Percentiles rank a stretch among this genome's conserved stretches.
Evolutionary conservation across 805 yeast genomes (phyloP).

Genomic region (Hanseniaspora nectarophila): DNA sequence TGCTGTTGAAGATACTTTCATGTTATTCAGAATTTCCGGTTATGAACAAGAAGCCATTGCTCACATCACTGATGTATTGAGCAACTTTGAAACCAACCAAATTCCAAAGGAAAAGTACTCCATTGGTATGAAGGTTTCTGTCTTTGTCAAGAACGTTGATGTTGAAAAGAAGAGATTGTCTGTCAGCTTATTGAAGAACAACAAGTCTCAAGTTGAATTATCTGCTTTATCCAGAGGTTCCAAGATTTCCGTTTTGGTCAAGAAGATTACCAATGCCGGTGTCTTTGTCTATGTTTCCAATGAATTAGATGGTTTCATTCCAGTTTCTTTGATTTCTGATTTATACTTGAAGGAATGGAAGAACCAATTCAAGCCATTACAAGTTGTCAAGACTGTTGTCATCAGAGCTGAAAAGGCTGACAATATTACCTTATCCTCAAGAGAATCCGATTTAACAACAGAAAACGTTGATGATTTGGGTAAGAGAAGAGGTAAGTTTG

Average conservation of each 20-base stretch:
- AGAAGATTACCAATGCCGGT: constrained; percentile 62
- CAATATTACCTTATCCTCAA: constrained; percentile 63
- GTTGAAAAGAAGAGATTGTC: constrained; percentile 35
- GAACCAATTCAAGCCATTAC: constrained; percentile 55
- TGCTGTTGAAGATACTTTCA: constrained; percentile 46
- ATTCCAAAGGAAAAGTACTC: constrained; percentile 7
- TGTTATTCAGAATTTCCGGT: constrained; percentile 59
- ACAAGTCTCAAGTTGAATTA: constrained; percentile 35
- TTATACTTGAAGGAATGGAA: constrained; percentile 80
- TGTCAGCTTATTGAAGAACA: constrained; percentile 48
- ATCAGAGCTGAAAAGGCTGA: constrained; percentile 49
- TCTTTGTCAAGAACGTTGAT: constrained; percentile 33
- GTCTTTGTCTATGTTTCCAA: constrained; percentile 67
- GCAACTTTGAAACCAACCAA: constrained; percentile 33
- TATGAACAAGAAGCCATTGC: constrained; percentile 49
- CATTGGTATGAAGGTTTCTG: constrained; percentile 43
- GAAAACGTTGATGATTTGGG: constrained; percentile 28
- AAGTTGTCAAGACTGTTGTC: constrained; percentile 64
- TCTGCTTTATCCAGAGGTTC: constrained; percentile 56
- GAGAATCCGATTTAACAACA: constrained; percentile 69
- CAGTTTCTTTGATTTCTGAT: constrained; percentile 72
- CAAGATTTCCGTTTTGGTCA: constrained; percentile 70
- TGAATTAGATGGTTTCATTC: constrained; percentile 62
- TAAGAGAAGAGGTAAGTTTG: constrained; percentile 25
- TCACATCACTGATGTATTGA: constrained; percentile 63